phyloP scores from a whole-genome alignment of 257 asterid genomes.

The Solanum okadae region DNA sequence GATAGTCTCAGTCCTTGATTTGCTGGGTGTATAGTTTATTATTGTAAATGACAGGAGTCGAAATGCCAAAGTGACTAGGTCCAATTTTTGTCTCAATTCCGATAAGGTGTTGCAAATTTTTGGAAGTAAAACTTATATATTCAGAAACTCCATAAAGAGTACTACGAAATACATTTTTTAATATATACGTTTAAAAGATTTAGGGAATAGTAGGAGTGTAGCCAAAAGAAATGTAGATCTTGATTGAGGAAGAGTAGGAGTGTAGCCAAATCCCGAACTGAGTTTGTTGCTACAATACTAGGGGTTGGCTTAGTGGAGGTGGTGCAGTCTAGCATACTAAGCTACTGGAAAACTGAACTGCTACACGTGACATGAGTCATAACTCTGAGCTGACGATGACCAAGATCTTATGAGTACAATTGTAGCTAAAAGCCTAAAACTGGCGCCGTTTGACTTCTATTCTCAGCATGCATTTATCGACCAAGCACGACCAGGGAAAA shows the following conservation, averaged over 20 bases:
- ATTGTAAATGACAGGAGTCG: neutral
- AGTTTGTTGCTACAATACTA: constrained; percentile 78
- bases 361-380: neutral
- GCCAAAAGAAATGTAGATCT: constrained; percentile 50
- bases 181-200: neutral
- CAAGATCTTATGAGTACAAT: constrained; percentile 64
- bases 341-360: constrained; percentile 82
- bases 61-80: neutral
- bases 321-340: constrained; percentile 65
- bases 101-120: neutral
- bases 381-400: constrained; percentile 16
- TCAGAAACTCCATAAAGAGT: neutral
- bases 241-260: constrained; percentile 59
- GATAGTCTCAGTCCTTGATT: neutral
- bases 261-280: constrained; percentile 79
- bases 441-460: constrained; percentile 49
- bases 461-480: neutral
- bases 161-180: neutral
- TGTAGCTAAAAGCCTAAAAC: constrained; percentile 45
- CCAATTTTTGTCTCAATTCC: neutral
- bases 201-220: constrained; percentile 41
- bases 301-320: constrained; percentile 61
- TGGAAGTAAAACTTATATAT: neutral
- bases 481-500: neutral
- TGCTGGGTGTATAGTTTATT: neutral